Evolutionary conservation across 1,284 basidiomycete genomes (phyloP), one percentile per base, ranked within the genome.

Genomic region (Rhodotorula sp.): DNA sequence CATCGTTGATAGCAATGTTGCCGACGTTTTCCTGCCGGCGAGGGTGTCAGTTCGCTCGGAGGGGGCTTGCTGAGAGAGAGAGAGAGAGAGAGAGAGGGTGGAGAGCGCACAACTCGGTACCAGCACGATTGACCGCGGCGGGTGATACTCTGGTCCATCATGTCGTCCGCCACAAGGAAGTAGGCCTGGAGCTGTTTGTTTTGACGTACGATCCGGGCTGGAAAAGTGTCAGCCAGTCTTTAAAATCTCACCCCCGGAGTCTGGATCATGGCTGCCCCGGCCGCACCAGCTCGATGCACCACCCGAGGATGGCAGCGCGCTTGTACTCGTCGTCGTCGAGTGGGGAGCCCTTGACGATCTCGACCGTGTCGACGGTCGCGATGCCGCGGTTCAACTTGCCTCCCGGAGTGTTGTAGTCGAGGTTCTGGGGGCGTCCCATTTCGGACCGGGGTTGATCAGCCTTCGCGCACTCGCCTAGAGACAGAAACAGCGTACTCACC

Each of bases 71-170:
- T 29, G 20, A n/a, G n/a, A n/a, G n/a, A n/a, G n/a, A n/a, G n/a
- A n/a, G n/a, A n/a, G n/a, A n/a, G n/a, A n/a, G n/a, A n/a, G n/a
- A n/a, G n/a, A n/a, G n/a, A n/a, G 43, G 29, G 51, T 64, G 16
- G 15, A 26, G n/a, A 14, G 79, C 82, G 79, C 47, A 84, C 87
- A 51, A 89, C 82, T 72, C 87, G 87, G 85, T 96, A 99, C 92
- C 93, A 99, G 84, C 96, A 99, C 0, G 95, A 92, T 81, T 98
- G 95, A n/a, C 92, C 91, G n/a, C 96, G 89, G 56, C 97, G 91
- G 10, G 95, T 99, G 79, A 97, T 89, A 63, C 90, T 92, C 34
- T 87, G 83, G 81, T 99, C 97, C 95, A 98, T 99, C 82, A 99
- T 95, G 82, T 99, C 96, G 83, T 99, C 96, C 31, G 93, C 89